Evolutionary conservation across 2,329 filamentous ascomycete species (phyloP).

Genomic region (Cytospora leucostoma): DNA sequence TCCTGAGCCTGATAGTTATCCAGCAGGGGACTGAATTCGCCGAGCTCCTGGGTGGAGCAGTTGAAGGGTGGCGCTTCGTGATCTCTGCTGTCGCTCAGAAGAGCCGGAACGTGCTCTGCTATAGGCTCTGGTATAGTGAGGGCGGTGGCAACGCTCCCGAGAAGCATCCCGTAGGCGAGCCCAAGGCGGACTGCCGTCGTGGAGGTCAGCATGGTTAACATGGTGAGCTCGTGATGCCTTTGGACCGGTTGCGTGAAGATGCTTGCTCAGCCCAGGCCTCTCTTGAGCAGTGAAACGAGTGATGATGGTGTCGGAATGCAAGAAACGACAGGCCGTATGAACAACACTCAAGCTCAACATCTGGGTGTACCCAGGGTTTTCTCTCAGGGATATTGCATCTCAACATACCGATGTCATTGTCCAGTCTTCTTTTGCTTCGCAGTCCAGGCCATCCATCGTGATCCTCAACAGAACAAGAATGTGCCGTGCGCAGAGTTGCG

Average conservation of each 20-base stretch:
- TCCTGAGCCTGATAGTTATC: neutral
- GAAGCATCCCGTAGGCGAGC: neutral
- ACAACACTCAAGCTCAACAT: neutral
- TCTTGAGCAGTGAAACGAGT: neutral
- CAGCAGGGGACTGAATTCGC: neutral
- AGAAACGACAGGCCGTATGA: neutral
- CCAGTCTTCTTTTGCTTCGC: neutral
- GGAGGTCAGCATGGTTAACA: conserved; percentile 1
- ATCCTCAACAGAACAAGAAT: neutral
- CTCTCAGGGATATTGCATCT: neutral
- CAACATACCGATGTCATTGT: too few species aligned
- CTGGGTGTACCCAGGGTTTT: neutral
- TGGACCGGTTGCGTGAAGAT: neutral
- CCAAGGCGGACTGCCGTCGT: neutral
- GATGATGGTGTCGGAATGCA: neutral
- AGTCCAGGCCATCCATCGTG: neutral
- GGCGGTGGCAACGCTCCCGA: neutral
- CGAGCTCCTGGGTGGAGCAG: neutral
- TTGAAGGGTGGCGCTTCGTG: neutral
- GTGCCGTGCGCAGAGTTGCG: neutral
- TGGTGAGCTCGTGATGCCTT: neutral
- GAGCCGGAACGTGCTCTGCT: too few species aligned
- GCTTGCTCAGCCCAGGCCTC: neutral
- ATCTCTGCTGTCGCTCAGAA: too few species aligned
- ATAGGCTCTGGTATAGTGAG: neutral